Evolutionary conservation across 208 protist species (phyloP), one percentile per base, ranked within the genome.

Genomic region (Strigomonas culicis): DNA sequence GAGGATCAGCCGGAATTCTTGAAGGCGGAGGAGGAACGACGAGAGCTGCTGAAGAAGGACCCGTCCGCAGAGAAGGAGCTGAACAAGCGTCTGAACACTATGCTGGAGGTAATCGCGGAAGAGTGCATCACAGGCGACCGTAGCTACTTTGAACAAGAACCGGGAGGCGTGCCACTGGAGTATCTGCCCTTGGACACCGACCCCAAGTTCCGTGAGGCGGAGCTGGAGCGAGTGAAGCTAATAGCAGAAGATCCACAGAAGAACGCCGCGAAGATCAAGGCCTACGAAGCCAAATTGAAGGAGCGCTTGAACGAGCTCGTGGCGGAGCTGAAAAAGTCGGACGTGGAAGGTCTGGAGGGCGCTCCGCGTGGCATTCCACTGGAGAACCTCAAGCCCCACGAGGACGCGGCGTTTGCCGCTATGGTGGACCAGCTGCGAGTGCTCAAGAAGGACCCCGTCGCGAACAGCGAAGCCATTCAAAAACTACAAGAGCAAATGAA

Each of bases 241-340:
- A 71, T 68, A 39, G 70, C 71, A 0, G 59, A 80, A 47, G 63
- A 88, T 49, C 63, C 77, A 8, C 21, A 43, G 13, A 58, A 46
- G 1, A 78, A 82, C 55, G 70, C 58, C 0, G 55, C 65, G 13
- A 74, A 75, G 51, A 70, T 90, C 13, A 59, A 59, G 31, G 66
- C 60, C 17, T 41, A 81, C 11, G 79, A 90, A 62, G 63, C 62
- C 15, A 68, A 79, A 27, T 69, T 94, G 17, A 94, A 94, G 63
- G 64, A 69, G 6, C 78, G 82, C 25, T 82, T 82, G 21, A 57
- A 72, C 47, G 77, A 85, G 44, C 68, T 94, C 28, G 88, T 78
- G 10, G 56, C 73, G 19, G 73, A 79, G 31, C 74, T 78, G 53
- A 78, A 81, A 39, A 59, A 67, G 34, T 68, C 58, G 1, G 82